phyloP scores from a whole-genome alignment of 768 basidiomycete species.

The Pleurotus sapidus region DNA sequence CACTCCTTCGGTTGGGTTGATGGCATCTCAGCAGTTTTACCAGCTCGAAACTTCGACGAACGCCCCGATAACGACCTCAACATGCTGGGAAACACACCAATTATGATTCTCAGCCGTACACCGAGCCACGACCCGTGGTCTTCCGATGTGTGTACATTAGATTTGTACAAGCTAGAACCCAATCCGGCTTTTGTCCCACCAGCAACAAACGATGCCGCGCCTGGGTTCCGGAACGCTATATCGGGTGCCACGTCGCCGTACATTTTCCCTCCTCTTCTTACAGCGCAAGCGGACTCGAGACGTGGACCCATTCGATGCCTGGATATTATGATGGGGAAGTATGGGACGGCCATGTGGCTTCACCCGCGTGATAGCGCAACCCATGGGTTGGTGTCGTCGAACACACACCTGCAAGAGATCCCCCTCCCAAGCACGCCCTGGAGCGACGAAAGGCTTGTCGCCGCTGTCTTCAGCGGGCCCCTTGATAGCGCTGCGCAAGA shows the following conservation, averaged over 20 bases:
- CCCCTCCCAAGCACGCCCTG: constrained; percentile 11
- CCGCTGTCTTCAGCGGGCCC: constrained; percentile 50
- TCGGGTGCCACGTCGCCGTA: constrained; percentile 24
- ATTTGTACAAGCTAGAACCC: constrained; percentile 46
- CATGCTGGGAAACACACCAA: background rate
- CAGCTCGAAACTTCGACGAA: background rate
- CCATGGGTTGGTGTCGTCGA: constrained; percentile 30
- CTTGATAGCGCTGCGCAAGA: constrained; percentile 12
- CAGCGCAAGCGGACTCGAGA: constrained; percentile 31
- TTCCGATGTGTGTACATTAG: constrained; percentile 41
- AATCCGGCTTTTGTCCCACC: constrained; percentile 24
- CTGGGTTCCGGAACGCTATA: background rate
- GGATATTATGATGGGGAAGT: constrained; percentile 47
- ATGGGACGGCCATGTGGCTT: constrained; percentile 64
- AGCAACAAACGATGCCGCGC: background rate
- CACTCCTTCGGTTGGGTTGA: constrained; percentile 72
- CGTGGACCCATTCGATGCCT: constrained; percentile 55
- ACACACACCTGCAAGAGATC: constrained; percentile 10
- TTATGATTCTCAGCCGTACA: constrained; percentile 53
- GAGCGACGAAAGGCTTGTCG: constrained; percentile 38
- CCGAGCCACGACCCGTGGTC: constrained; percentile 65
- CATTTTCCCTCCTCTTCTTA: constrained; percentile 46
- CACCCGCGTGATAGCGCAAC: constrained; percentile 47
- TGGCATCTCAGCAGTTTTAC: constrained; percentile 40
- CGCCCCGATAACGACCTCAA: constrained; percentile 1